Base-by-base conservation (phyloP, 192 early-diverging fungal genomes). In the Backusella liffmaniae region DNA sequence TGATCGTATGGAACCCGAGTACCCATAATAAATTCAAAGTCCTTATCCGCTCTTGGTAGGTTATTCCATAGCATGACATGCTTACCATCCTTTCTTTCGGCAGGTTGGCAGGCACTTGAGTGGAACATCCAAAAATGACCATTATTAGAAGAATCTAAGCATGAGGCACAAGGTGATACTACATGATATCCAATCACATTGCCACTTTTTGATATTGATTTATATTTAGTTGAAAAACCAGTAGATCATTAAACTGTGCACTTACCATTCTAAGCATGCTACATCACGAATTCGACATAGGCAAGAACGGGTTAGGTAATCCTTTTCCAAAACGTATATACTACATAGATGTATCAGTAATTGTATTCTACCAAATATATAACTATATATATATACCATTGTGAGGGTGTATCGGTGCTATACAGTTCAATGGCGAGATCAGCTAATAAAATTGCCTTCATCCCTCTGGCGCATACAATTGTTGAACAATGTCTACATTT, bases 401-500 rank as follows among this genome's bases (percentile, higher is more conserved):
- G 70, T 13, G 90, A 89, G 35, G 91, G 89, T 6, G 85, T 82
- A 77, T 95, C 94, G 4, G 93, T 94, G 9, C 86, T 88, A 51
- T 86, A 95, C 13, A 95, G 88, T 78, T 95, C 93, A 15, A 95
- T 83, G 51, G 84, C 74, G n/a, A 90, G 86, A 73, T 95, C 94
- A 0, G 90, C 93, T 39, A 95, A 73, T 66, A 95, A 80, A 68
- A 95, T 93, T 0, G 94, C 94, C 82, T 92, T 93, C 94, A 95
- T 95, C 2, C 93, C 93, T 12, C 94, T 79, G 39, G 85, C 78
- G 53, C 93, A 95, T 8, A 95, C 82, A 26, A 75, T 68, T 4
- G 72, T 79, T 18, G 79, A 74, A 83, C 94, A 95, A 79, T 92
- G 89, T 29, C 84, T 79, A 84, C 94, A 95, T 23, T 74, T 84